phyloP scores from a whole-genome alignment of 805 yeast species.

The Monosporozyma yasuniensis region DNA sequence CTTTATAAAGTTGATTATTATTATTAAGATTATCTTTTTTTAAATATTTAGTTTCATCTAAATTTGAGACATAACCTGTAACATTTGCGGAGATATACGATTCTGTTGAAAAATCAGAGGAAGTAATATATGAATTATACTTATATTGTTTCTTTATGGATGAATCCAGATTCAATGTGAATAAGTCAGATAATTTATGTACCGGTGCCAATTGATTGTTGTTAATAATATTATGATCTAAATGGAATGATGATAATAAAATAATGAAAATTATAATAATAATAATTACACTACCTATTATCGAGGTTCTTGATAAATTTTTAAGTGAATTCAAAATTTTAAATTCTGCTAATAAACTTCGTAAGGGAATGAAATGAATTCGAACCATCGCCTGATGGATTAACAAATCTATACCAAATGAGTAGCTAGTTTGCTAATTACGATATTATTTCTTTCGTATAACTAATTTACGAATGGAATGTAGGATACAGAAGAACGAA shows the following conservation, averaged over 20 bases:
- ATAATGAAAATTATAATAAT: background rate
- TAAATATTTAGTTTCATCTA: background rate
- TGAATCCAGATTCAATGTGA: background rate
- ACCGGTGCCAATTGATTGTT: background rate
- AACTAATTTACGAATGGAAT: too few relatives aligned
- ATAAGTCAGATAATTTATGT: background rate
- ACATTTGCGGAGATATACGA: background rate
- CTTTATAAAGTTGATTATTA: background rate
- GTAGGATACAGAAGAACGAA: too few relatives aligned
- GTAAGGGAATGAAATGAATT: too few relatives aligned
- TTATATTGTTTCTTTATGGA: background rate
- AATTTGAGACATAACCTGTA: conserved; percentile 3
- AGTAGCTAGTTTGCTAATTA: too few relatives aligned
- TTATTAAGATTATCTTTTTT: background rate
- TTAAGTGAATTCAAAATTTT: too few relatives aligned
- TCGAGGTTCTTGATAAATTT: too few relatives aligned
- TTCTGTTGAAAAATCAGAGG: background rate
- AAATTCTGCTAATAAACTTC: too few relatives aligned
- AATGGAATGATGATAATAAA: background rate
- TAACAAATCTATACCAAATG: too few relatives aligned
- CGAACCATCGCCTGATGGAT: too few relatives aligned
- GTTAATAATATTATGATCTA: background rate
- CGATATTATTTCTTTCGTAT: too few relatives aligned
- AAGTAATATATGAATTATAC: background rate
- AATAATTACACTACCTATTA: too few relatives aligned